phyloP scores from a whole-genome alignment of 495 filamentous ascomycete species.

The Hypomontagnella submonticulosa region DNA sequence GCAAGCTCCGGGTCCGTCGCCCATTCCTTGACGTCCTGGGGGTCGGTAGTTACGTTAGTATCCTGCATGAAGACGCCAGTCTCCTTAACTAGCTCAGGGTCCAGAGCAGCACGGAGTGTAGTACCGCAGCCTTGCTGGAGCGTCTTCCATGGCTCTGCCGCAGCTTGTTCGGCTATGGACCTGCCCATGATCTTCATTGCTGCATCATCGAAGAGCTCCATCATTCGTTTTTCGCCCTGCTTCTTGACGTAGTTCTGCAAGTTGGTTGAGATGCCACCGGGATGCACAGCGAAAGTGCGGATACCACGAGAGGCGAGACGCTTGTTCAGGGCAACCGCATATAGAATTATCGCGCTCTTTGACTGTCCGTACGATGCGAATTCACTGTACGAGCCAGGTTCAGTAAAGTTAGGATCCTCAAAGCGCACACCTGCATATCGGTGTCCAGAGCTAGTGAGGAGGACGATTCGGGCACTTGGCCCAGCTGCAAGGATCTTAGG shows the following conservation, averaged over 20 bases:
- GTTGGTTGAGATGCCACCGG: conserved; percentile 56
- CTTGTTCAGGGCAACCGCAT: conserved; percentile 59
- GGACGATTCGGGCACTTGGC: conserved; percentile 48
- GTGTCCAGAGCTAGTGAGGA: conserved; percentile 56
- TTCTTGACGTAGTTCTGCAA: conserved; percentile 38
- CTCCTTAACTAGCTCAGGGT: conserved; percentile 46
- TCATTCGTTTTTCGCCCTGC: conserved; percentile 13
- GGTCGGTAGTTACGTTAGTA: conserved; percentile 46
- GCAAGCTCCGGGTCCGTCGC: conserved; percentile 59
- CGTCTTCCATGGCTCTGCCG: conserved; percentile 52
- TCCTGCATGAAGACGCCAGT: conserved; percentile 54
- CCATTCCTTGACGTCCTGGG: conserved; percentile 50
- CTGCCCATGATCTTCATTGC: conserved; percentile 43
- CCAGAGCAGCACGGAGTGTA: conserved; percentile 55
- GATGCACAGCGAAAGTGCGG: conserved; percentile 55
- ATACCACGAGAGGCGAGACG: conserved; percentile 51
- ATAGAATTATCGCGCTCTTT: conserved; percentile 71
- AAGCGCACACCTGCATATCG: conserved; percentile 56
- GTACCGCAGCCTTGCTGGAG: conserved; percentile 57
- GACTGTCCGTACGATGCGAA: conserved; percentile 64
- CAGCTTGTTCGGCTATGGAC: conserved; percentile 50
- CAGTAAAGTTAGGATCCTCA: conserved; percentile 62
- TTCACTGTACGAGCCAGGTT: conserved; percentile 52
- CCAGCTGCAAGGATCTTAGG: conserved; percentile 54
- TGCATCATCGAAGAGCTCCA: conserved; percentile 35